Percentiles rank a stretch among this genome's conserved stretches.
Conservation (phyloP, 495 filamentous ascomycete species). For the Trichoderma orchidacearum region DNA sequence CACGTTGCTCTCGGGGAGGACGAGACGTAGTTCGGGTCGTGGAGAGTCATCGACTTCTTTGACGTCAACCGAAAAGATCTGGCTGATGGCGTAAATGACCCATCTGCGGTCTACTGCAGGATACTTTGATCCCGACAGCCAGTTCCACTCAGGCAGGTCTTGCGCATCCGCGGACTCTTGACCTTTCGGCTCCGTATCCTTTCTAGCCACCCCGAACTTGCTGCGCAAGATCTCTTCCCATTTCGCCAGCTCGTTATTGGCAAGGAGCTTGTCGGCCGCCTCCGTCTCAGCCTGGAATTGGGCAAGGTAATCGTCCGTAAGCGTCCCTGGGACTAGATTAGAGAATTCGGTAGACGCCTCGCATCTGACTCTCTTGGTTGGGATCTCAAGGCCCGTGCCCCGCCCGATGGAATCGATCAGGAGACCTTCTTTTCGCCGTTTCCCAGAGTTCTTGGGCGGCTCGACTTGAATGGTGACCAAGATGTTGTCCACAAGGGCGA, state of each 20-base stretch:
- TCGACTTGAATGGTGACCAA: slow-evolving; percentile 52
- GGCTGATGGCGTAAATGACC: slow-evolving; percentile 37
- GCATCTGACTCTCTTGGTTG: slow-evolving; percentile 2
- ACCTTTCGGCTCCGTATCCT: slow-evolving; percentile 1
- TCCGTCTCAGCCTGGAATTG: slow-evolving; percentile 20
- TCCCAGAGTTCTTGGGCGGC: slow-evolving; percentile 39
- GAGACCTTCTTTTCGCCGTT: slow-evolving; percentile 50
- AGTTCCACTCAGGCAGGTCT: slow-evolving; percentile 17
- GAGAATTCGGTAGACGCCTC: slow-evolving; percentile 18
- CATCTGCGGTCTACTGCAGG: slow-evolving; percentile 34
- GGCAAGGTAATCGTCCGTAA: slow-evolving; percentile 19
- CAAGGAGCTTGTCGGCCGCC: slow-evolving; percentile 31
- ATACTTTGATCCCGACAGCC: slow-evolving; percentile 26
- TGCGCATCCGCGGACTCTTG: slow-evolving; percentile 5
- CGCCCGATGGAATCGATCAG: slow-evolving; percentile 60
- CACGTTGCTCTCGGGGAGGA: slow-evolving; percentile 39
- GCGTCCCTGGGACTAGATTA: slow-evolving; percentile 21
- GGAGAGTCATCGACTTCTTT: slow-evolving; percentile 12
- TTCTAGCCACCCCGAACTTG: slow-evolving; percentile 21
- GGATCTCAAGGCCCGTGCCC: slow-evolving; percentile 18
- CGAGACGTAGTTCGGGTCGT: slow-evolving; percentile 24
- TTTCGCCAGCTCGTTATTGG: slow-evolving; percentile 23
- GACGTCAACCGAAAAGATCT: slow-evolving; percentile 28
- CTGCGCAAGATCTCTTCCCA: slow-evolving; percentile 43
- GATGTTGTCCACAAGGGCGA: slow-evolving; percentile 41